Evolutionary conservation across 1,284 basidiomycete species (phyloP).

Genomic region (Rhodotorula mucilaginosa): DNA sequence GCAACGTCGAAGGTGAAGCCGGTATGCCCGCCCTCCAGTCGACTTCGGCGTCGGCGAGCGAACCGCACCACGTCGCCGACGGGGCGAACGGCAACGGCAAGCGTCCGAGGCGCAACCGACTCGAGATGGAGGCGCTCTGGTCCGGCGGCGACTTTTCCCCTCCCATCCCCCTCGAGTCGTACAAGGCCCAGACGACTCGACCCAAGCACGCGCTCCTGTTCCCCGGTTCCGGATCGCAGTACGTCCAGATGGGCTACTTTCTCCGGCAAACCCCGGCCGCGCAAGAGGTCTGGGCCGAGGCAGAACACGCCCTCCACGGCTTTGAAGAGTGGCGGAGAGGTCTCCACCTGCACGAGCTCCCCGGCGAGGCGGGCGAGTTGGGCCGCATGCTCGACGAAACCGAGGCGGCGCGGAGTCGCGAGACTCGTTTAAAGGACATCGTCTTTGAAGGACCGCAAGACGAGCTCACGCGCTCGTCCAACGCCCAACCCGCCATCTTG

Average conservation of each 20-base stretch:
- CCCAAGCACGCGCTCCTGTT: slow-evolving; percentile 43
- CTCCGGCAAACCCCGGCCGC: slow-evolving; percentile 33
- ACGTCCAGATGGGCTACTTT: slow-evolving; percentile 45
- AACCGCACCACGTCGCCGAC: background rate
- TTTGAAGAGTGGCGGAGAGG: slow-evolving; percentile 40
- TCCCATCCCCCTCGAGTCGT: slow-evolving; percentile 33
- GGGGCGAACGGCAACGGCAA: slow-evolving; percentile 11
- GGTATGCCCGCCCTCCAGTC: background rate
- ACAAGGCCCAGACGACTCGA: slow-evolving; percentile 17
- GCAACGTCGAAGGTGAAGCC: background rate
- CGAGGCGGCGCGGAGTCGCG: slow-evolving; percentile 24
- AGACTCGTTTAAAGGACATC: slow-evolving; percentile 31
- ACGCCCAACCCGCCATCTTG: slow-evolving; percentile 47
- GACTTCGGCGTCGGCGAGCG: background rate
- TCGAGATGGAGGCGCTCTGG: slow-evolving; percentile 38
- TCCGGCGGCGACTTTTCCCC: slow-evolving; percentile 32
- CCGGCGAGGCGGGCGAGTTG: slow-evolving; percentile 35
- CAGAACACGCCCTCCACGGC: slow-evolving; percentile 39
- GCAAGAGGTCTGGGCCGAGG: slow-evolving; percentile 44
- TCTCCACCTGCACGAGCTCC: slow-evolving; percentile 36
- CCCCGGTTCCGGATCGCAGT: slow-evolving; percentile 46
- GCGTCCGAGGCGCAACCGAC: slow-evolving; percentile 20
- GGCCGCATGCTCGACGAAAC: slow-evolving; percentile 32
- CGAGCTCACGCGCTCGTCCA: slow-evolving; percentile 44
- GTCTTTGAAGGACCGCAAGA: slow-evolving; percentile 42